Evolutionary conservation across 768 basidiomycete genomes (phyloP).

Genomic region (Termitomyces sp.): DNA sequence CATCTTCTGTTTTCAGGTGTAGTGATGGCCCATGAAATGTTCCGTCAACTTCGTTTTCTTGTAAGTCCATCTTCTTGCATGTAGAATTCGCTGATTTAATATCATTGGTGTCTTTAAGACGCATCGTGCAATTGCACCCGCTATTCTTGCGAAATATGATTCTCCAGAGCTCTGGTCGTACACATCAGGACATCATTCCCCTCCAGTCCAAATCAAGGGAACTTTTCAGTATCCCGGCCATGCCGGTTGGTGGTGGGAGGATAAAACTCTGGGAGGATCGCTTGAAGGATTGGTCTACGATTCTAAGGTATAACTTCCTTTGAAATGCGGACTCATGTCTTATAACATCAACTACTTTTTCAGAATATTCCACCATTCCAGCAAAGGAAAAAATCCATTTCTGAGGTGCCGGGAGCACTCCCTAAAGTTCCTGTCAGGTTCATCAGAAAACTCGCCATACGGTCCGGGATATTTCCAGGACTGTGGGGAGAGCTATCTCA

Average conservation of each 20-base stretch:
- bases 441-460: neutral
- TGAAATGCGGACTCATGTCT: neutral
- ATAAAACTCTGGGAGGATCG: constrained; percentile 1
- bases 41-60: neutral
- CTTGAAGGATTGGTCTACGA: constrained; percentile 1
- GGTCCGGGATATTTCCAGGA: neutral
- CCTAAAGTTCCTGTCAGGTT: neutral
- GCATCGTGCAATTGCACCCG: neutral
- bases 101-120: neutral
- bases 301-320: neutral
- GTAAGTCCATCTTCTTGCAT: neutral
- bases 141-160: neutral
- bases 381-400: neutral
- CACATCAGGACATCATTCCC: neutral
- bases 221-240: neutral
- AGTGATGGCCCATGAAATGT: neutral
- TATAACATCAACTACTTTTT: neutral
- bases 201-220: neutral
- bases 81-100: neutral
- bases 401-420: neutral
- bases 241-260: constrained; percentile 2
- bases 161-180: neutral
- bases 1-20: neutral
- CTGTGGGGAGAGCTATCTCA: neutral
- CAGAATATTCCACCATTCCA: neutral